These are phyloP conservation scores for Aspergillus panamensis DNA, from an alignment of 495 filamentous ascomycete genomes.

Conservation along the genomic window DNA sequence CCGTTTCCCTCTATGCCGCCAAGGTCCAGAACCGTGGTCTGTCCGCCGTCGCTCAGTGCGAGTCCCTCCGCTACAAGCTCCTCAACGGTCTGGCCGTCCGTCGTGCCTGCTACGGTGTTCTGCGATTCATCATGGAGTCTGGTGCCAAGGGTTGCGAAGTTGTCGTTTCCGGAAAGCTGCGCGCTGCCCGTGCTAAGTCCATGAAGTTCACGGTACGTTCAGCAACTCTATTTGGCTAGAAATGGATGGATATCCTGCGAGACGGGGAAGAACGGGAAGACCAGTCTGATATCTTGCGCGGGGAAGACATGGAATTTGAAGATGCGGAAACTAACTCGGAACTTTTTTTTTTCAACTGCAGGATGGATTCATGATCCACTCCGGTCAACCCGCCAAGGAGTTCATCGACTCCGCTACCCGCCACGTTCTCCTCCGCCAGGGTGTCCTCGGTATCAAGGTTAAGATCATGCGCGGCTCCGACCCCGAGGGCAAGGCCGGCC, in stretches of 20 bases:
- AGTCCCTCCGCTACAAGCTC: conserved; percentile 99
- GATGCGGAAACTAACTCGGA: neutral
- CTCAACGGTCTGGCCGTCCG: conserved; percentile 98
- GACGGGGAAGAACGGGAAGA: no score
- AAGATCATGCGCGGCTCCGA: conserved; percentile 99
- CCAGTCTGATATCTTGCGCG: no score
- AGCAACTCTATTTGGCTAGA: neutral
- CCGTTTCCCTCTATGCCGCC: conserved; percentile 97
- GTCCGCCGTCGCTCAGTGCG: conserved; percentile 98
- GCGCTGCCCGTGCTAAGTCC: conserved; percentile 97
- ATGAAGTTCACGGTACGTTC: conserved; percentile 97
- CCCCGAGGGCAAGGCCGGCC: conserved; percentile 97
- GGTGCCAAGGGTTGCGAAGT: conserved; percentile 99
- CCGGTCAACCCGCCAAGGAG: conserved; percentile 97
- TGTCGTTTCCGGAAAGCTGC: conserved; percentile 96
- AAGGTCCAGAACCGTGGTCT: conserved; percentile 99
- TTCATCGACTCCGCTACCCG: conserved; percentile 98
- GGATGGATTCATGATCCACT: conserved; percentile 99
- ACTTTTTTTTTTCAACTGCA: conserved; percentile 25
- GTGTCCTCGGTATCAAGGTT: conserved; percentile 99
- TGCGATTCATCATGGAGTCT: conserved; percentile 99
- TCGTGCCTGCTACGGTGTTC: conserved; percentile 98
- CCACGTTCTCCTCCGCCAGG: conserved; percentile 98
- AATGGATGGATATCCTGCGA: no score
- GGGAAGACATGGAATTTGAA: neutral